Percentiles rank a stretch among this genome's conserved stretches.
Evolutionary conservation across 805 yeast species (phyloP).

Genomic region (Candida maesae): DNA sequence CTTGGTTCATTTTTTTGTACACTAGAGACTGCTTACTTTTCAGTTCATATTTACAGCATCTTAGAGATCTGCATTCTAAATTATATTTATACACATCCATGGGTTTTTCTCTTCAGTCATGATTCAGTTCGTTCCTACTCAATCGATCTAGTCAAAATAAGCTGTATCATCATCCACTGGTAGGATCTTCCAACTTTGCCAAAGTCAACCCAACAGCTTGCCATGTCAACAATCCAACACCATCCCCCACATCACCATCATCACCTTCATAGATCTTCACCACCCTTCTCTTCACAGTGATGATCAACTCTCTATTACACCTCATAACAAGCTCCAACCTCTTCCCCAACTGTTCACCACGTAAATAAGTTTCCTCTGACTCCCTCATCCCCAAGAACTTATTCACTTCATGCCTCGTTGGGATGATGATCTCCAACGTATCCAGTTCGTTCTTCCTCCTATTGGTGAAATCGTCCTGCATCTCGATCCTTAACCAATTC

Average conservation of each 20-base stretch:
- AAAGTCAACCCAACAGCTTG: constrained; percentile 15
- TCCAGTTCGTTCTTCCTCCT: constrained; percentile 7
- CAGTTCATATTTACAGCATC: too few relatives aligned
- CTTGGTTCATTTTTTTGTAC: too few relatives aligned
- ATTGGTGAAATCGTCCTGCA: constrained; percentile 2
- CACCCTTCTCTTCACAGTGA: constrained; percentile 16
- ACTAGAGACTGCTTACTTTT: too few relatives aligned
- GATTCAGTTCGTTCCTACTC: too few relatives aligned
- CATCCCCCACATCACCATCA: too few relatives aligned
- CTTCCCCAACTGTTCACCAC: constrained; percentile 6
- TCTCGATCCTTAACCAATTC: constrained; percentile 5
- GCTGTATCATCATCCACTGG: too few relatives aligned
- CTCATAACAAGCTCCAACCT: constrained; percentile 9
- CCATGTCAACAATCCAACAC: constrained; percentile 17
- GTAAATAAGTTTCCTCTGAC: constrained; percentile 23
- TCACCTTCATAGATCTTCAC: constrained; percentile 10
- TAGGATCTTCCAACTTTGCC: constrained; percentile 1
- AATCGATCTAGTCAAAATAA: too few relatives aligned
- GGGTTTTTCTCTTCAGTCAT: too few relatives aligned
- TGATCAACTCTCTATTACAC: neutral
- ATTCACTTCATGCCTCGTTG: constrained; percentile 11
- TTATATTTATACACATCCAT: too few relatives aligned
- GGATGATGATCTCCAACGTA: constrained; percentile 13
- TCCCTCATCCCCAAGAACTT: constrained; percentile 22
- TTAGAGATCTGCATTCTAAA: too few relatives aligned